Conservation (phyloP, 2,329 filamentous ascomycete genomes). For the Talaromyces rugulosus region DNA sequence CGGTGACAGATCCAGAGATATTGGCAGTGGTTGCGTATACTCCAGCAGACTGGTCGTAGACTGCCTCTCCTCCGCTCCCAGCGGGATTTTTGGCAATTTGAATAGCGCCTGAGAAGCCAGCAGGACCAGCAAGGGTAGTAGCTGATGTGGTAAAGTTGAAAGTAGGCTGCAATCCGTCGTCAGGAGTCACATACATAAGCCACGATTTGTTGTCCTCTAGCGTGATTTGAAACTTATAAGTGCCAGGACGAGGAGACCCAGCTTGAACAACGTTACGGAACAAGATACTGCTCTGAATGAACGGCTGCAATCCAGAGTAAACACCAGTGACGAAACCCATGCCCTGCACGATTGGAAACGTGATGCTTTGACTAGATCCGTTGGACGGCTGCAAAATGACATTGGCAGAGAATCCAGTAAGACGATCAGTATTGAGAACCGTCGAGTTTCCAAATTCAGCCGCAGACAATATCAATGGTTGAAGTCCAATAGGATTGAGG, state of each 20-base stretch:
- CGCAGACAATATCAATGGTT: slow-evolving; percentile 77
- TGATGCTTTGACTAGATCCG: slow-evolving; percentile 58
- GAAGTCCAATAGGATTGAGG: slow-evolving; percentile 74
- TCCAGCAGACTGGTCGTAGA: slow-evolving; percentile 73
- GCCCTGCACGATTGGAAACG: slow-evolving; percentile 81
- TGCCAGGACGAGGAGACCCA: slow-evolving; percentile 55
- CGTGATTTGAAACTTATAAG: slow-evolving; percentile 70
- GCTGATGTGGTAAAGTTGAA: slow-evolving; percentile 62
- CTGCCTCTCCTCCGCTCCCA: slow-evolving; percentile 54
- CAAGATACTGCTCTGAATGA: slow-evolving; percentile 69
- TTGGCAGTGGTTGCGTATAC: slow-evolving; percentile 64
- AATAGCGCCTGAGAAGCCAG: slow-evolving; percentile 69
- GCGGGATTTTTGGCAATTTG: slow-evolving; percentile 76
- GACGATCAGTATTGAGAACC: slow-evolving; percentile 49
- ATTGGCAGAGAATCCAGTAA: slow-evolving; percentile 57
- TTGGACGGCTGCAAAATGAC: slow-evolving; percentile 60
- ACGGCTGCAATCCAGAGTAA: slow-evolving; percentile 66
- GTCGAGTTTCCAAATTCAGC: slow-evolving; percentile 64
- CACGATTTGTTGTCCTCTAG: slow-evolving; percentile 71
- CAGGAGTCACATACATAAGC: slow-evolving; percentile 70
- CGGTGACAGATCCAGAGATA: slow-evolving; percentile 58
- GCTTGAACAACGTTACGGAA: slow-evolving; percentile 61
- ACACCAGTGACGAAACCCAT: slow-evolving; percentile 80
- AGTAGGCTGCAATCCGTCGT: slow-evolving; percentile 56
- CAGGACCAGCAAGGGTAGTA: slow-evolving; percentile 59